Evolutionary conservation across 73 alveolate genomes (phyloP).

Genomic region (Symbiodinium natans): DNA sequence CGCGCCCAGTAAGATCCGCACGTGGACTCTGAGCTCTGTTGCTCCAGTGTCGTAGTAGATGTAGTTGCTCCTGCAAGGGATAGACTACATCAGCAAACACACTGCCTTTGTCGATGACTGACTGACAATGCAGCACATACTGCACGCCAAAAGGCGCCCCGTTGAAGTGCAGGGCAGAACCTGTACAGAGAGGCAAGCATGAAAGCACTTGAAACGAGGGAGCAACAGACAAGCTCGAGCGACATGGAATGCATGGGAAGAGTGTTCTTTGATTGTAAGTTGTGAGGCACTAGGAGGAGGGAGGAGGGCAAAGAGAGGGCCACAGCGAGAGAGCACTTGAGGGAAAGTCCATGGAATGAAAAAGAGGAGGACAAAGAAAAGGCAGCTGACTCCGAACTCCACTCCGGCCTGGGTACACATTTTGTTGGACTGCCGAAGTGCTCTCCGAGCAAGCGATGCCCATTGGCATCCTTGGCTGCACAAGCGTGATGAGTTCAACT

Average conservation of each 20-base stretch:
- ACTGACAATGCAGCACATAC: not conserved
- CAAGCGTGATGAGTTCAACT: not conserved
- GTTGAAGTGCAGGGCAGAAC: conserved; percentile 31
- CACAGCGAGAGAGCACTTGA: no score
- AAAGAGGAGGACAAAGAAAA: no score
- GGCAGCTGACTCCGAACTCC: not conserved
- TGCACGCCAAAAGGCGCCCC: conserved; percentile 18
- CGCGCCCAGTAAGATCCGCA: not conserved
- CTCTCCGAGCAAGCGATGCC: not conserved
- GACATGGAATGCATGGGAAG: no score
- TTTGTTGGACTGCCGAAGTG: not conserved
- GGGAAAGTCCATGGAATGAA: no score
- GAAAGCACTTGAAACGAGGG: no score
- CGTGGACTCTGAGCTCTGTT: conserved; percentile 65
- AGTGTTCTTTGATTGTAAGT: no score
- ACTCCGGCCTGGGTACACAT: not conserved
- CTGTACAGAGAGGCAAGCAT: not conserved
- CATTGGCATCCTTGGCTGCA: not conserved
- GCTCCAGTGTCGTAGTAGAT: conserved; percentile 69
- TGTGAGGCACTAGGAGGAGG: no score
- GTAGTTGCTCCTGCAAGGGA: conserved; percentile 29
- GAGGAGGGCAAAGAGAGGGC: no score
- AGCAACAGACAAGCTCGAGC: no score
- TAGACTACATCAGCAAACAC: not conserved
- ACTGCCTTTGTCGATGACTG: no score